Evolutionary conservation across 805 yeast species (phyloP).

Genomic region (Starmerella geochares): DNA sequence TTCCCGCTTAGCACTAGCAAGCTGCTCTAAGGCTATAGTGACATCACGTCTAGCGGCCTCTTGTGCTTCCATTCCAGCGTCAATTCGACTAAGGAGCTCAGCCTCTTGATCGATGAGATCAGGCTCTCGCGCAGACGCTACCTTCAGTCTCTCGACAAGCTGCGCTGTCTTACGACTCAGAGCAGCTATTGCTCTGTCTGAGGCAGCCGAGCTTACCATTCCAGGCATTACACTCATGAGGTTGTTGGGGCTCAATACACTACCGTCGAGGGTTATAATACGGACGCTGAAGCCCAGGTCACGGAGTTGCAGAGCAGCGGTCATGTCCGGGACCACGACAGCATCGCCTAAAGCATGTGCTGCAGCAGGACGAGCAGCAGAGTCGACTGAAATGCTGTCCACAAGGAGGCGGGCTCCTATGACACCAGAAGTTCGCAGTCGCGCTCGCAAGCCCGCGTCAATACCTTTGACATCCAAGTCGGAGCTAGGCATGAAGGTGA

Average conservation of each 20-base stretch:
- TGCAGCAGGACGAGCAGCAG: slow-evolving; percentile 61
- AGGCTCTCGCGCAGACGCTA: slow-evolving; percentile 29
- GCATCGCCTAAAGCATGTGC: slow-evolving; percentile 72
- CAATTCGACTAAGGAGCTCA: slow-evolving; percentile 8
- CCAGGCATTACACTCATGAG: slow-evolving; percentile 71
- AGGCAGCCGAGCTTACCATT: neutral
- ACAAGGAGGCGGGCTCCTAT: slow-evolving; percentile 54
- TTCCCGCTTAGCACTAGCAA: slow-evolving; percentile 10
- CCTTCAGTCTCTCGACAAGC: slow-evolving; percentile 26
- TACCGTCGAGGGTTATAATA: slow-evolving; percentile 73
- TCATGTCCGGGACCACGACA: slow-evolving; percentile 61
- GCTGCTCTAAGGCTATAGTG: slow-evolving; percentile 9
- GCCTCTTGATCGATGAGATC: slow-evolving; percentile 34
- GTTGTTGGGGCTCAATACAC: slow-evolving; percentile 74
- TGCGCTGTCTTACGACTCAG: slow-evolving; percentile 17
- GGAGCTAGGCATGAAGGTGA: slow-evolving; percentile 82
- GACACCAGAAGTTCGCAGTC: slow-evolving; percentile 10
- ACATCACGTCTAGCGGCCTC: slow-evolving; percentile 9
- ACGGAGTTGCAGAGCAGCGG: slow-evolving; percentile 57
- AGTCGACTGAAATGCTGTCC: slow-evolving; percentile 65
- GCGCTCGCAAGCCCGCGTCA: slow-evolving; percentile 33
- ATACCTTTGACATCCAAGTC: slow-evolving; percentile 42
- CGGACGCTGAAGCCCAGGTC: slow-evolving; percentile 59
- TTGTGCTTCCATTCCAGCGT: neutral
- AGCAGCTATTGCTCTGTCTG: slow-evolving; percentile 19